phyloP scores from a whole-genome alignment of 106 monocot species.

The Cymbidium sinense region DNA sequence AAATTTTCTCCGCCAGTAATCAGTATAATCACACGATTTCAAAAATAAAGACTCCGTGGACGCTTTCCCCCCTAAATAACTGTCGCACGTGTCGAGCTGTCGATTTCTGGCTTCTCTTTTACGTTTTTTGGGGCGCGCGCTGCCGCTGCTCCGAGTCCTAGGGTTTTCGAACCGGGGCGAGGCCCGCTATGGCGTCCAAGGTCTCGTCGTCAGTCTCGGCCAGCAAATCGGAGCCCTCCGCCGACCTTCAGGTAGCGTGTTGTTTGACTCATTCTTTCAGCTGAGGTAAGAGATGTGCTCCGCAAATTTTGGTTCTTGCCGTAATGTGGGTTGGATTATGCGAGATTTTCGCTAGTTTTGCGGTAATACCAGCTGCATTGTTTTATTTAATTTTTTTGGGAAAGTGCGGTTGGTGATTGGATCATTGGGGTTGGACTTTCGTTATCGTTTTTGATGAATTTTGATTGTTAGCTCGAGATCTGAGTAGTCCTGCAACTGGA shows the following conservation, averaged over 20 bases:
- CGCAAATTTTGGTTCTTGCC: neutral
- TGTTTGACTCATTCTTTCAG: neutral
- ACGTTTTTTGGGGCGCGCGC: constrained; percentile 1
- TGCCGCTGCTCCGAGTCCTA: neutral
- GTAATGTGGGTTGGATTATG: constrained; percentile 6
- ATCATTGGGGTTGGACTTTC: neutral
- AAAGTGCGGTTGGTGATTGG: no score
- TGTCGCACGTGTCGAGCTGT: neutral
- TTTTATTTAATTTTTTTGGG: neutral
- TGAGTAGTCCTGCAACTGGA: neutral
- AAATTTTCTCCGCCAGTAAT: neutral
- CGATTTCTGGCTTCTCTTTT: neutral
- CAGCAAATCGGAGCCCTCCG: constrained; percentile 22
- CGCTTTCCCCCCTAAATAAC: neutral
- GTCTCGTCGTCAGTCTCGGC: constrained; percentile 24
- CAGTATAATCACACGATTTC: neutral
- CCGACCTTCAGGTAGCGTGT: constrained; percentile 10
- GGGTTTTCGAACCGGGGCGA: neutral
- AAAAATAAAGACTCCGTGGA: neutral
- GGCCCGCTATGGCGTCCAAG: constrained; percentile 1
- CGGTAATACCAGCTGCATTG: neutral
- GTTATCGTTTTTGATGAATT: neutral
- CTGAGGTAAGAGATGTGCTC: neutral
- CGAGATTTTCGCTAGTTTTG: no score
- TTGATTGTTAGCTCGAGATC: neutral